Evolutionary conservation across 2,329 filamentous ascomycete species (phyloP).

Genomic region (Penicillium psychrosexuale): DNA sequence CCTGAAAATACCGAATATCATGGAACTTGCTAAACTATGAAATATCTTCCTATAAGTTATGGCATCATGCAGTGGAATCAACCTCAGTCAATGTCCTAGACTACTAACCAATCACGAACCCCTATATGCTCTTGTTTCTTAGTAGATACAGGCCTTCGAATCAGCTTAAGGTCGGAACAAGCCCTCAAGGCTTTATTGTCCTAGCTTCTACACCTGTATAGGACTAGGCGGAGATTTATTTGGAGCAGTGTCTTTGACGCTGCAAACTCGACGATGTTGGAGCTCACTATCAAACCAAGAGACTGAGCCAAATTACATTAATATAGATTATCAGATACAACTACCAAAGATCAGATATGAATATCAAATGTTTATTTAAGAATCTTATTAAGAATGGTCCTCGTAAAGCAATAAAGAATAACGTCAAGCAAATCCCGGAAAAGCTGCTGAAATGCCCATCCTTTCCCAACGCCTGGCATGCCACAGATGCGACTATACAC

Average conservation of each 20-base stretch:
- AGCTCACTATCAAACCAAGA: background rate
- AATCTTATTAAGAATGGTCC: background rate
- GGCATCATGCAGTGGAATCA: background rate
- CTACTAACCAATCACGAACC: background rate
- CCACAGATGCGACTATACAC: constrained; percentile 14
- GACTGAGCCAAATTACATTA: background rate
- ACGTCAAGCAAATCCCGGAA: background rate
- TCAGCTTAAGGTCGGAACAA: no score
- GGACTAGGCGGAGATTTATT: background rate
- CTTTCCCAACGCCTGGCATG: constrained; percentile 19
- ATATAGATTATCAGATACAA: background rate
- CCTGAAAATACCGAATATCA: constrained; percentile 3
- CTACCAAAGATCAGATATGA: background rate
- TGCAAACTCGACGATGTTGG: background rate
- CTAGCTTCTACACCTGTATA: background rate
- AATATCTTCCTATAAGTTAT: background rate
- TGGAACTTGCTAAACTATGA: background rate
- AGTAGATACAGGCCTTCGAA: no score
- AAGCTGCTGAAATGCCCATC: constrained; percentile 2
- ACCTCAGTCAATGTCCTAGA: background rate
- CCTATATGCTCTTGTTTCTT: background rate
- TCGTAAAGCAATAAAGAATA: background rate
- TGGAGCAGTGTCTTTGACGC: no score
- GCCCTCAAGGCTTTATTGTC: background rate
- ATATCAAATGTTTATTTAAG: background rate